A percentile compares a stretch with the other conserved stretches of the same genome.
Evolutionary conservation across 2,329 filamentous ascomycete species (phyloP).

Genomic region (Fusarium compactum): DNA sequence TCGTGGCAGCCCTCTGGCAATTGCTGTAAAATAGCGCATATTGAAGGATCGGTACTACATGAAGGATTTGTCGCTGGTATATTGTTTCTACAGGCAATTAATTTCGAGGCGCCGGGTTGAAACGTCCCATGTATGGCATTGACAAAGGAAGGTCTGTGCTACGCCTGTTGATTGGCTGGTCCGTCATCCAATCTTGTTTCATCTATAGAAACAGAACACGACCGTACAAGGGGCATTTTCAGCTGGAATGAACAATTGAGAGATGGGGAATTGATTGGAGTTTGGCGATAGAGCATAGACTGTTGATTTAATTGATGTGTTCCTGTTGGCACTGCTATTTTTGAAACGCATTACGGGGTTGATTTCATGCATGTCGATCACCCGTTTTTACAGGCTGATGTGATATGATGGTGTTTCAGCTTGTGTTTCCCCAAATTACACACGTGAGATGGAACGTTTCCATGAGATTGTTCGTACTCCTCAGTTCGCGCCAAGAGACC

Average conservation of each 20-base stretch:
- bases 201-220: background rate
- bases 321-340: background rate
- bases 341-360: constrained; percentile 17
- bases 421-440: background rate
- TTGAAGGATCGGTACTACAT: background rate
- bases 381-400: background rate
- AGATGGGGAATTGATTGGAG: background rate
- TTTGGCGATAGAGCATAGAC: background rate
- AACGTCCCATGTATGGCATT: constrained; percentile 1
- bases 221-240: background rate
- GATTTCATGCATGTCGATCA: constrained; percentile 30
- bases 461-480: background rate
- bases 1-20: constrained; percentile 18
- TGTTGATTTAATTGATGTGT: constrained; percentile 1
- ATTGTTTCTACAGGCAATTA: background rate
- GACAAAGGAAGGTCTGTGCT: background rate
- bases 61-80: background rate
- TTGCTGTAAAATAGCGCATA: constrained; percentile 8
- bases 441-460: constrained; percentile 1
- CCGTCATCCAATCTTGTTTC: background rate
- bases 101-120: background rate
- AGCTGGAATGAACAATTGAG: background rate
- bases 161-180: background rate
- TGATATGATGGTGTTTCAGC: constrained; percentile 8
- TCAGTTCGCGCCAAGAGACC: too few relatives aligned